Evolutionary conservation across 768 basidiomycete species (phyloP), one percentile per base, ranked within the genome.

Genomic region (Serendipita indica): DNA sequence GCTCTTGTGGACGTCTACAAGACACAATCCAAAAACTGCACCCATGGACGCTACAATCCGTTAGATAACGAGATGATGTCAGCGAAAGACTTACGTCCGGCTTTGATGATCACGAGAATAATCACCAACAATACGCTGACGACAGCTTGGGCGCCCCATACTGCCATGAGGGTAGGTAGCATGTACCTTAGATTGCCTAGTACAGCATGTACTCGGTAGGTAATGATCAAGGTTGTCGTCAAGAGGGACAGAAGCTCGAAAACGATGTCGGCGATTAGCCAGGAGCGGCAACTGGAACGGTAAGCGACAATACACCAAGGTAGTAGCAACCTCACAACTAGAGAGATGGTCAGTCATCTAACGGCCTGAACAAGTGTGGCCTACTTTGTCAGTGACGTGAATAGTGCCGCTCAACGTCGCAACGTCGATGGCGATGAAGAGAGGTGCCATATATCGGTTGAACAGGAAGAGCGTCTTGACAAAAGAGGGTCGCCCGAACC

Each of bases 341-440:
- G 7, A n/a, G 41, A 43, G n/a, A 43, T 43, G 5, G 41, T 43
- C 41, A 43, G 41, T 7, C 16, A 5, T 1, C 7, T 2, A 5
- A 7, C 41, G 16, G 7, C 18, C 16, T 7, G 27, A 5, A 6
- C 41, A 54, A 27, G 1, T 16, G 20, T 16, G n/a, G 30, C 49
- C 7, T 32, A 54, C 49, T 7, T 27, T 25, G 22, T 54, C 16
- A 4, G 49, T 18, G 22, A 54, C 16, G 7, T 54, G 20, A 16
- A 54, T n/a, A 20, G n/a, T 54, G n/a, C 30, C 30, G 30, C 49
- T 54, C 30, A 54, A 27, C 20, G 49, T 20, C n/a, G 20, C 49
- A 54, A 54, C 22, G n/a, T 54, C 49, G 20, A 54, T 54, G n/a
- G 49, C 49, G 30, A 54, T 30, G 22, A 54, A 54, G 22, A 54